phyloP scores from a whole-genome alignment of 306 rosid species.

The Fragaria iinumae region DNA sequence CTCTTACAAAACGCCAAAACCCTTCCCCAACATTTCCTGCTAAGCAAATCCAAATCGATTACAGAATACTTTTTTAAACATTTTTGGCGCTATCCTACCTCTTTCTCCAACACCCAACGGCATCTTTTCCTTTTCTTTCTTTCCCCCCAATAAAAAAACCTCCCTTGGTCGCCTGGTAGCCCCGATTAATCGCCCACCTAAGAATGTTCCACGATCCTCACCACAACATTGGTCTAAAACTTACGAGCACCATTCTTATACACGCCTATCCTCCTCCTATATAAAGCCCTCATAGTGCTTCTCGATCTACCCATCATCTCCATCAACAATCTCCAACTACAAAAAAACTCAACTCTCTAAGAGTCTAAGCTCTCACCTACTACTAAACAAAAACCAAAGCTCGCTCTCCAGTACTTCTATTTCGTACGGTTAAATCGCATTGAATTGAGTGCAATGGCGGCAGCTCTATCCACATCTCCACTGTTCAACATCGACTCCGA shows the following conservation, averaged over 20 bases:
- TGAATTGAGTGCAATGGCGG: slow-evolving; percentile 52
- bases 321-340: slow-evolving; percentile 12
- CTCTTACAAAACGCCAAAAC: background rate
- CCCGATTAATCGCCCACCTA: background rate
- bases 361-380: slow-evolving; percentile 3
- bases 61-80: background rate
- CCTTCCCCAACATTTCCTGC: background rate
- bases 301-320: slow-evolving; percentile 31
- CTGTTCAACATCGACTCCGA: slow-evolving; percentile 33
- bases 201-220: slow-evolving; percentile 26
- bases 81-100: slow-evolving; percentile 12
- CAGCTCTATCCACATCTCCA: slow-evolving; percentile 37
- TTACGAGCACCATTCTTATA: background rate
- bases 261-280: slow-evolving; percentile 5
- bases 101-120: background rate
- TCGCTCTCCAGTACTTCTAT: background rate
- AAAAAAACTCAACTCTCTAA: background rate
- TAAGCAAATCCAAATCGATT: background rate
- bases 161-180: slow-evolving; percentile 13
- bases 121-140: background rate
- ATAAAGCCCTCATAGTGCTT: background rate
- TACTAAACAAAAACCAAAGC: background rate
- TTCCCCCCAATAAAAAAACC: background rate
- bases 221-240: slow-evolving; percentile 7
- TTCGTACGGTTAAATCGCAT: background rate